Conservation (phyloP, 2,329 filamentous ascomycete genomes). For the Drechslerella coelobrocha region DNA sequence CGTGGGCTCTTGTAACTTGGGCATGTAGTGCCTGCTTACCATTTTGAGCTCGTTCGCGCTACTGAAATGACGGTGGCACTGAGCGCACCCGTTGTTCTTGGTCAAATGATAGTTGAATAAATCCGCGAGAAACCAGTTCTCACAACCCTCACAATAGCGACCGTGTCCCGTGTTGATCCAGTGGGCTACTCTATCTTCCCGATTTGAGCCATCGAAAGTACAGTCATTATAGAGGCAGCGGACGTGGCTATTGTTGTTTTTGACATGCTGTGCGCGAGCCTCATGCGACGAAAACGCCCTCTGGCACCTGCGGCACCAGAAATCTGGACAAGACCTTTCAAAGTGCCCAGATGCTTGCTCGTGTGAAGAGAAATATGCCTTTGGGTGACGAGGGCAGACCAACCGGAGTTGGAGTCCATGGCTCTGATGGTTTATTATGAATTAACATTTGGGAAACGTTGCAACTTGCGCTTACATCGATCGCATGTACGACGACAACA, state of each 20-base stretch:
- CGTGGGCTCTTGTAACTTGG: neutral
- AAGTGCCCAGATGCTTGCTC: neutral
- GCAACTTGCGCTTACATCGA: neutral
- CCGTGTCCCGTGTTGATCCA: neutral
- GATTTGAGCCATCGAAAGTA: neutral
- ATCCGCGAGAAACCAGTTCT: neutral
- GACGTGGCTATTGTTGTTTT: neutral
- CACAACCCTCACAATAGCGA: neutral
- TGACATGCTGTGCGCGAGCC: neutral
- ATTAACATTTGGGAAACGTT: no score
- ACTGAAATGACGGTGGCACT: neutral
- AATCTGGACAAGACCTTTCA: neutral
- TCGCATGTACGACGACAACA: neutral
- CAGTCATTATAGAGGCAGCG: neutral
- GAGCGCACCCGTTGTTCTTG: neutral
- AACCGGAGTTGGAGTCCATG: neutral
- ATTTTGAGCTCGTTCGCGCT: neutral
- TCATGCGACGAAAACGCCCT: neutral
- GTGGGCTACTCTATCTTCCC: neutral
- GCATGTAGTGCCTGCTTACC: neutral
- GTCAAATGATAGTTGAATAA: neutral
- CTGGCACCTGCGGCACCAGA: conserved; percentile 2
- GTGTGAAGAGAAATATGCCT: neutral
- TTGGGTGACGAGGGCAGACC: neutral
- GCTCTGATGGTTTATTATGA: neutral